phyloP scores from a whole-genome alignment of 805 yeast species.

The Wickerhamiella vanderwaltii region DNA sequence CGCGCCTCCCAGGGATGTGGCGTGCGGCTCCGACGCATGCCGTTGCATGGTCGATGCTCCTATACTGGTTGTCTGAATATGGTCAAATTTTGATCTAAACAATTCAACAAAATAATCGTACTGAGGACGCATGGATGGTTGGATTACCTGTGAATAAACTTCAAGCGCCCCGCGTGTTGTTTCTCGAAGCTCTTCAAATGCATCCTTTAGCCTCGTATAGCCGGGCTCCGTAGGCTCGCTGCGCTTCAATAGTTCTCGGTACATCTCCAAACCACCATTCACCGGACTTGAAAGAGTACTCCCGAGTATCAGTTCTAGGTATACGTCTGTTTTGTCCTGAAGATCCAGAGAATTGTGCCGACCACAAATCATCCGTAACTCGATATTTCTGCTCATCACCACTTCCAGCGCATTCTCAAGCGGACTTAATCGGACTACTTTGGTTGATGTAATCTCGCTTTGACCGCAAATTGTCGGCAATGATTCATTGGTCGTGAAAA shows the following conservation, averaged over 20 bases:
- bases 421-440: not conserved
- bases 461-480: constrained; percentile 6
- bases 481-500: not conserved
- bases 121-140: constrained; percentile 1
- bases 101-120: constrained; percentile 5
- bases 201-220: not conserved
- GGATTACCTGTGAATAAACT: not conserved
- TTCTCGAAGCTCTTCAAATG: not conserved
- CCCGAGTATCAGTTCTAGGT: constrained; percentile 3
- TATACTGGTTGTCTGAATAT: too few species aligned
- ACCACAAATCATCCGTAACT: not conserved
- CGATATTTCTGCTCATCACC: not conserved
- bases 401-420: constrained; percentile 2
- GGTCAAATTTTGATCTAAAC: constrained; percentile 2
- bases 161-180: constrained; percentile 1
- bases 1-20: not conserved
- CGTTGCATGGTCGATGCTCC: too few species aligned
- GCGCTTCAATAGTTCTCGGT: not conserved
- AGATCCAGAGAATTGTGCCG: not conserved
- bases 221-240: not conserved
- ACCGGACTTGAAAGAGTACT: constrained; percentile 4
- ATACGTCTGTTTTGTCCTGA: constrained; percentile 2
- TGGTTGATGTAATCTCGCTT: not conserved
- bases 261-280: constrained; percentile 2
- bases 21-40: too few species aligned